Evolutionary conservation across 805 yeast species (phyloP).

Genomic region (Candida nanaspora): DNA sequence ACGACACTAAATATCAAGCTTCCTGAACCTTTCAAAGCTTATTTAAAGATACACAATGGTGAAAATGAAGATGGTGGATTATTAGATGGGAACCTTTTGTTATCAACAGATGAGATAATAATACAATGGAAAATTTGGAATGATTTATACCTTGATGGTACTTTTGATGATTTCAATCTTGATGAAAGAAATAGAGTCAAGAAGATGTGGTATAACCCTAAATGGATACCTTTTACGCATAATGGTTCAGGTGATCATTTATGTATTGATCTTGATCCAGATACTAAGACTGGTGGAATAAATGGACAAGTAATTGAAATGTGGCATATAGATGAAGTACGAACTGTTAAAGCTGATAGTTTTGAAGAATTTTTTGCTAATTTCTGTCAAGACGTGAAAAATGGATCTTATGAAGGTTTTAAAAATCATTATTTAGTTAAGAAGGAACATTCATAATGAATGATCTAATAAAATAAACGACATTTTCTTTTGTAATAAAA

Average conservation of each 20-base stretch:
- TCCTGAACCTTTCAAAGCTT: slow-evolving; percentile 2
- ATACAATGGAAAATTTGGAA: neutral
- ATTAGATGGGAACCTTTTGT: neutral
- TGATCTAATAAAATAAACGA: no score
- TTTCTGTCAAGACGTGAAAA: neutral
- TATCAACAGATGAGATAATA: neutral
- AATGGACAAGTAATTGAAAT: neutral
- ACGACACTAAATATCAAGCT: slow-evolving; percentile 1
- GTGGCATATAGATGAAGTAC: neutral
- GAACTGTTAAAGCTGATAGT: neutral
- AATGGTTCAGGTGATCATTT: neutral
- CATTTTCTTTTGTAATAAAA: no score
- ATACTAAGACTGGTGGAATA: neutral
- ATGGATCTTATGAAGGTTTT: neutral
- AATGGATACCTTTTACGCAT: slow-evolving; percentile 1
- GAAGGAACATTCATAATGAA: no score
- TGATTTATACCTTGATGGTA: neutral
- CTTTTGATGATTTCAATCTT: neutral
- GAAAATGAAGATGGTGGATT: neutral
- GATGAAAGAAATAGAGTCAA: neutral
- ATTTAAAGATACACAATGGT: slow-evolving; percentile 3
- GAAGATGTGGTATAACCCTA: neutral
- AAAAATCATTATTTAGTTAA: no score
- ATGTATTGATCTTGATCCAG: neutral
- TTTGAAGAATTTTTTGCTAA: neutral